These are phyloP conservation scores for Coemansia sp. DNA, from an alignment of 192 early-diverging fungal genomes.

Conservation along the genomic window DNA sequence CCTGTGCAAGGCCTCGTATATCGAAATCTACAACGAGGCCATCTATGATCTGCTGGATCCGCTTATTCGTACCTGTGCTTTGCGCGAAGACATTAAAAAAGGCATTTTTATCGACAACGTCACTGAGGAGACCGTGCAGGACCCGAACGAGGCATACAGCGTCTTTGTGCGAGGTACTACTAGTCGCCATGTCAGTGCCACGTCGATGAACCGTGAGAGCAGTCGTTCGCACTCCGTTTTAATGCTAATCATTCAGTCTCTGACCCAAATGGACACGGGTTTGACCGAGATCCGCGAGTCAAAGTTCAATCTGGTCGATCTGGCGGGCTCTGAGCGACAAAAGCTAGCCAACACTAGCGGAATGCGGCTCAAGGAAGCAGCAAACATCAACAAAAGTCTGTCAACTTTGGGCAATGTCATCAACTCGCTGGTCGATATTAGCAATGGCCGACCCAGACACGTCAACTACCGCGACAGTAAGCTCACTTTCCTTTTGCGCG, in stretches of 20 bases:
- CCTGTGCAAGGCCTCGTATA: constrained; percentile 85
- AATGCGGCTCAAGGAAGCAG: constrained; percentile 74
- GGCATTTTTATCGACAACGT: constrained; percentile 71
- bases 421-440: constrained; percentile 74
- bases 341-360: constrained; percentile 68
- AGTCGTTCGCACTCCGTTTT: constrained; percentile 83
- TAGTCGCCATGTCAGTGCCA: constrained; percentile 73
- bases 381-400: constrained; percentile 83
- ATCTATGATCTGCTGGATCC: constrained; percentile 86
- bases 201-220: constrained; percentile 84
- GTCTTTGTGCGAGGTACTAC: constrained; percentile 66
- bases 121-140: constrained; percentile 66
- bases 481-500: constrained; percentile 69
- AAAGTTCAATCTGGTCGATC: constrained; percentile 79
- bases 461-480: constrained; percentile 74
- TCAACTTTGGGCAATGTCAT: constrained; percentile 83
- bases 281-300: constrained; percentile 66
- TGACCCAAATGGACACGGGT: constrained; percentile 56
- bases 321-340: constrained; percentile 78
- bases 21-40: constrained; percentile 95
- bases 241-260: constrained; percentile 76
- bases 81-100: constrained; percentile 70
- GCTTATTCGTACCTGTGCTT: constrained; percentile 58
- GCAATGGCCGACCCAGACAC: constrained; percentile 63
- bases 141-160: constrained; percentile 65